A percentile compares a stretch with the other conserved stretches of the same genome.
phyloP scores from a whole-genome alignment of 208 protist species.

The Blastocrithidia nonstop region DNA sequence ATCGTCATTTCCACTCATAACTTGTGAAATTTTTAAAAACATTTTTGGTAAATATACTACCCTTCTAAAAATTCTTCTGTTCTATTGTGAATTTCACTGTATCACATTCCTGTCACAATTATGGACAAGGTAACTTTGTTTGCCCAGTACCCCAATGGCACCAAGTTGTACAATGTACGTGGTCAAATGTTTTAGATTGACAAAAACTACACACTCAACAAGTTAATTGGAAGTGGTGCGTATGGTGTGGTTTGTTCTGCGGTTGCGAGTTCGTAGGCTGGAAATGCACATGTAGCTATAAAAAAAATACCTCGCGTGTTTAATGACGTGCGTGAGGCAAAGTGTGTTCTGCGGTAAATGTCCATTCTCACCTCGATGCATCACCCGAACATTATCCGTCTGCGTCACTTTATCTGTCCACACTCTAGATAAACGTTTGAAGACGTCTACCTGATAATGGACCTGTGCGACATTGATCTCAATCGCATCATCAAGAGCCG shows the following conservation, averaged over 20 bases:
- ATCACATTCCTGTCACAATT: too few species aligned
- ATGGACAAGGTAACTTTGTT: conserved; percentile 12
- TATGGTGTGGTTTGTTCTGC: conserved; percentile 83
- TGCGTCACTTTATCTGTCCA: conserved; percentile 78
- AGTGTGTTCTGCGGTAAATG: conserved; percentile 95
- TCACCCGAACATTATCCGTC: conserved; percentile 87
- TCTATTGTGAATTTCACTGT: too few species aligned
- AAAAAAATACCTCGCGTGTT: conserved; percentile 95
- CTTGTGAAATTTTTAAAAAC: too few species aligned
- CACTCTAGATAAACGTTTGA: conserved; percentile 46
- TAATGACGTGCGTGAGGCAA: conserved; percentile 89
- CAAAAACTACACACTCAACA: conserved; percentile 52
- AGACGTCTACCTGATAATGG: conserved; percentile 85
- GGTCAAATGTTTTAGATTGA: conserved; percentile 79
- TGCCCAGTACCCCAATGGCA: conserved; percentile 31
- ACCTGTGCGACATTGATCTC: conserved; percentile 95
- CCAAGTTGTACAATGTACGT: conserved; percentile 64
- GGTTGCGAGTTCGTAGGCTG: conserved; percentile 7
- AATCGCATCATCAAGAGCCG: conserved; percentile 93
- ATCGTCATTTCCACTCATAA: too few species aligned
- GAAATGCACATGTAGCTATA: conserved; percentile 91
- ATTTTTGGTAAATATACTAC: too few species aligned
- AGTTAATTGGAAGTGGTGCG: conserved; percentile 67
- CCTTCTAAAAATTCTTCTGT: too few species aligned
- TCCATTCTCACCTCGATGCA: conserved; percentile 87